Percentiles rank a stretch among this genome's conserved stretches.
phyloP scores from a whole-genome alignment of 2,329 filamentous ascomycete genomes.

The Alternaria brassicicola region DNA sequence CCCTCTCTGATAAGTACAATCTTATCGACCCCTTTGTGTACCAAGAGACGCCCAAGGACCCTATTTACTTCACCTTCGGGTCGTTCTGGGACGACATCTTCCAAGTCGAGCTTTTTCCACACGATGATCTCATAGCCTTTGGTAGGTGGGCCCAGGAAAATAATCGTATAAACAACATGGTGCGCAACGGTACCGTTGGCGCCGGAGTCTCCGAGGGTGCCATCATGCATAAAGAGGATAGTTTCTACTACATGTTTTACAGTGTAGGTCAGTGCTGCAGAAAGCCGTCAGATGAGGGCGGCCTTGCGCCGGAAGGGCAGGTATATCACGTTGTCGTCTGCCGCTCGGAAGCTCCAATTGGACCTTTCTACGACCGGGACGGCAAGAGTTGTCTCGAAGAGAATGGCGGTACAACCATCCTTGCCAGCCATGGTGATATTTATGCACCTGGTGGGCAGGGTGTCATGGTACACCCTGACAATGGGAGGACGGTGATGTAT shows the following conservation, averaged over 20 bases:
- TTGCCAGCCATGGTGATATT: constrained; percentile 60
- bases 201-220: constrained; percentile 55
- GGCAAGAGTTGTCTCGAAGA: constrained; percentile 51
- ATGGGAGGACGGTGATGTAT: constrained; percentile 31
- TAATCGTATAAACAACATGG: constrained; percentile 20
- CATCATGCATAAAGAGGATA: constrained; percentile 57
- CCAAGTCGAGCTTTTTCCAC: constrained; percentile 57
- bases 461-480: constrained; percentile 25
- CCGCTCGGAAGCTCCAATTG: constrained; percentile 56
- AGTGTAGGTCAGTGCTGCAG: constrained; percentile 65
- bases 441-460: constrained; percentile 46
- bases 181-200: constrained; percentile 24
- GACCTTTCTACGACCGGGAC: constrained; percentile 54
- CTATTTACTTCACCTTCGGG: constrained; percentile 64
- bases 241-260: constrained; percentile 68
- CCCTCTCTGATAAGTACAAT: constrained; percentile 47
- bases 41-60: constrained; percentile 29
- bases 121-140: constrained; percentile 14
- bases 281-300: constrained; percentile 49
- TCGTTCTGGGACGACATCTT: constrained; percentile 71
- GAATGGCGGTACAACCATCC: constrained; percentile 64
- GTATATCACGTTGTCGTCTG: constrained; percentile 71
- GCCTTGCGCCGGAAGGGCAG: constrained; percentile 57
- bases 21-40: constrained; percentile 59
- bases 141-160: constrained; percentile 8